Conservation (phyloP, 1,139 yeast species). For the Kodamaea derodonti region DNA sequence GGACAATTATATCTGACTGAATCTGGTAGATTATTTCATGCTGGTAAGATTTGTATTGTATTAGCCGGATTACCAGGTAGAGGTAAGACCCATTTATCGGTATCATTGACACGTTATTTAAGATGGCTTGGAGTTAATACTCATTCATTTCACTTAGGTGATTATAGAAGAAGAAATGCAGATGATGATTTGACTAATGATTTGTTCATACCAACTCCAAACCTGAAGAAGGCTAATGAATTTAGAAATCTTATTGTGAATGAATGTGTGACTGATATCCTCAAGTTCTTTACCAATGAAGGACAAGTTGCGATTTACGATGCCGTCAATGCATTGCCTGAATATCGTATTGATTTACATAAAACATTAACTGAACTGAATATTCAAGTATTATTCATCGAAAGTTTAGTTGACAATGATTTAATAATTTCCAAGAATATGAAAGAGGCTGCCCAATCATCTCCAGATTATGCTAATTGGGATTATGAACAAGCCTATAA, state of each 20-base stretch:
- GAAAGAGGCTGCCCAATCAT: slow-evolving; percentile 72
- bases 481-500: slow-evolving; percentile 56
- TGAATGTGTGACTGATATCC: slow-evolving; percentile 67
- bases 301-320: slow-evolving; percentile 97
- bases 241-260: slow-evolving; percentile 59
- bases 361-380: slow-evolving; percentile 51
- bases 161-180: slow-evolving; percentile 70
- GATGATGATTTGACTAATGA: slow-evolving; percentile 60
- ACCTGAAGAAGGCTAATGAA: slow-evolving; percentile 48
- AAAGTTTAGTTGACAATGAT: slow-evolving; percentile 77
- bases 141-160: slow-evolving; percentile 88
- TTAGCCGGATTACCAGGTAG: slow-evolving; percentile 95
- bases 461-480: slow-evolving; percentile 86
- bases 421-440: slow-evolving; percentile 70
- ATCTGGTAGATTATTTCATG: slow-evolving; percentile 86
- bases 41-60: slow-evolving; percentile 88
- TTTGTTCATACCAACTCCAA: slow-evolving; percentile 63
- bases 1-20: slow-evolving; percentile 92
- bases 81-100: slow-evolving; percentile 92
- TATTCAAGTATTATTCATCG: slow-evolving; percentile 82
- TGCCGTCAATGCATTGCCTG: slow-evolving; percentile 82
- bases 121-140: slow-evolving; percentile 96
- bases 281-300: slow-evolving; percentile 65
- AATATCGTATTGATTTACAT: slow-evolving; percentile 59
- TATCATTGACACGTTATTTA: slow-evolving; percentile 82